Evolutionary conservation across 305 asterid genomes (phyloP).

Genomic region (Rubia occidens): DNA sequence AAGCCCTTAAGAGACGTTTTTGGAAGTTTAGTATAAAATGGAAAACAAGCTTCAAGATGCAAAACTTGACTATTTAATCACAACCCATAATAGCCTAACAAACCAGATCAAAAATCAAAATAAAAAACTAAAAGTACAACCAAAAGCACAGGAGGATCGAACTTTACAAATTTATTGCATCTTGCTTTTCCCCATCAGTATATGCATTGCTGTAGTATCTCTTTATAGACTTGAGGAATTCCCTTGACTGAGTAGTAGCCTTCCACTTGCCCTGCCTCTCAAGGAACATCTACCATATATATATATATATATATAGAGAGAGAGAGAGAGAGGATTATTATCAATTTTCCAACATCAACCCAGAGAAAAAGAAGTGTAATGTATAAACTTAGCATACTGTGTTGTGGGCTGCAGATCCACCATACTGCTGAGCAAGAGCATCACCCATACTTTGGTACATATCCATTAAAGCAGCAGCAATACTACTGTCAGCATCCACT

Average conservation of each 20-base stretch:
- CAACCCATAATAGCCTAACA: neutral
- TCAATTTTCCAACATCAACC: neutral
- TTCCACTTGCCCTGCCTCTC: constrained; percentile 99
- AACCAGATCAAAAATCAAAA: neutral
- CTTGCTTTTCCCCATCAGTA: constrained; percentile 99
- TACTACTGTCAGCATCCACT: constrained; percentile 90
- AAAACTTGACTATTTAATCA: neutral
- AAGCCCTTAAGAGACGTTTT: neutral
- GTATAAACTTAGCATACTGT: constrained; percentile 38
- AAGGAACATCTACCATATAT: too few species aligned
- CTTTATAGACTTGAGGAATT: constrained; percentile 86
- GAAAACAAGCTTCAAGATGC: neutral
- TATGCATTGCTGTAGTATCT: constrained; percentile 95
- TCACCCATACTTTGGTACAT: constrained; percentile 99
- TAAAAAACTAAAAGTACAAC: neutral
- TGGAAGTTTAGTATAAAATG: constrained; percentile 3
- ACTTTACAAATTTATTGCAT: constrained; percentile 86
- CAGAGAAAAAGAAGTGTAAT: constrained; percentile 7
- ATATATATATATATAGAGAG: too few species aligned
- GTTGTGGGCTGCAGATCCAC: constrained; percentile 98
- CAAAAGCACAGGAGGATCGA: constrained; percentile 9
- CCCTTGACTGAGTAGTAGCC: constrained; percentile 97
- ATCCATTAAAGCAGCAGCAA: constrained; percentile 98
- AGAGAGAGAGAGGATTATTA: neutral
- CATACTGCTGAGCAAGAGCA: constrained; percentile 97